phyloP scores from a whole-genome alignment of 2,329 filamentous ascomycete species.

The Neonectria punicea region DNA sequence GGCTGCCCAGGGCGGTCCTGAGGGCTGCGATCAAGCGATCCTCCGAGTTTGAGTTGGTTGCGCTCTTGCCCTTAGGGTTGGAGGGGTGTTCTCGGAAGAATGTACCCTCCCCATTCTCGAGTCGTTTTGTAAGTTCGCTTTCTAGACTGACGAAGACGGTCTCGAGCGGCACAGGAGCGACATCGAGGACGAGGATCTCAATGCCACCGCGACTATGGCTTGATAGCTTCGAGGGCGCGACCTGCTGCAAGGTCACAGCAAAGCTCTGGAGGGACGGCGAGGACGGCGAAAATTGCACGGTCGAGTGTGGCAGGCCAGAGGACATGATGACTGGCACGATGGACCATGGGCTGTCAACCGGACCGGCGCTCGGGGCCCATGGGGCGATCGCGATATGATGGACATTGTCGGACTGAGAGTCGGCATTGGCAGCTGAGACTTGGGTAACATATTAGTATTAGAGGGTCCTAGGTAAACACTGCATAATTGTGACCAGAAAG shows the following conservation, averaged over 20 bases:
- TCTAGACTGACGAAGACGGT: constrained; percentile 90
- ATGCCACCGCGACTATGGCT: constrained; percentile 80
- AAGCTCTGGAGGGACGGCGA: constrained; percentile 83
- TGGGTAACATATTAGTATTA: constrained; percentile 10
- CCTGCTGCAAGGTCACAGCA: constrained; percentile 74
- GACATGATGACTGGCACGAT: constrained; percentile 79
- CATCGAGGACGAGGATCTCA: constrained; percentile 85
- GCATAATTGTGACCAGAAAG: background rate
- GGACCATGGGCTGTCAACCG: constrained; percentile 80
- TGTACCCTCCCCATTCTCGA: constrained; percentile 85
- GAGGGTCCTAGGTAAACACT: background rate
- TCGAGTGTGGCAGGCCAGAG: constrained; percentile 76
- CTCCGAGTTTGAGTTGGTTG: constrained; percentile 55
- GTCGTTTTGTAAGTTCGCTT: constrained; percentile 78
- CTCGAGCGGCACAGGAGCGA: constrained; percentile 81
- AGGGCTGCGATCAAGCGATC: constrained; percentile 73
- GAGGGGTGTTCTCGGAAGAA: constrained; percentile 75
- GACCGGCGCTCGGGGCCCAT: constrained; percentile 69
- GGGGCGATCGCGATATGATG: constrained; percentile 79
- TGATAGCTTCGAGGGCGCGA: constrained; percentile 79
- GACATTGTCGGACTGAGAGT: constrained; percentile 52
- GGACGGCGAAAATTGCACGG: constrained; percentile 79
- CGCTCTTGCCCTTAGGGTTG: constrained; percentile 51
- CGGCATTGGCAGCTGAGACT: constrained; percentile 45
- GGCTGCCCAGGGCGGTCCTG: constrained; percentile 76